Evolutionary conservation across 441 rosid genomes (phyloP), one percentile per base, ranked within the genome.

Genomic region (Bocquillonia castaneifolia): DNA sequence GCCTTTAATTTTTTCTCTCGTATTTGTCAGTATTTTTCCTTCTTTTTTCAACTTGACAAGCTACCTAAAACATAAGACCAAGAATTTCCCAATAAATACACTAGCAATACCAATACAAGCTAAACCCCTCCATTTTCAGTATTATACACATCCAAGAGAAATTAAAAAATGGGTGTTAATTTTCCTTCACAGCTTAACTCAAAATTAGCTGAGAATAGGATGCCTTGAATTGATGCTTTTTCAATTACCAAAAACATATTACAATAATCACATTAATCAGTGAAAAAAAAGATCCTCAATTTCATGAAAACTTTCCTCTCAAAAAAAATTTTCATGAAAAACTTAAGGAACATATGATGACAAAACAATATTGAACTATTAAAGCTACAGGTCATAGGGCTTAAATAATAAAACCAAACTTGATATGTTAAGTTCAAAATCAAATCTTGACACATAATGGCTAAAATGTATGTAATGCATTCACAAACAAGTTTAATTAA

Each of bases 291-390:
- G 13, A 23, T 22, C n/a, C 18, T 3, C 54, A 44, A 45, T 6
- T 44, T 17, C 54, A 28, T 61, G 36, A 26, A 62, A 62, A 58
- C n/a, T n/a, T n/a, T n/a, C n/a, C n/a, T n/a, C n/a, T n/a, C n/a
- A n/a, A n/a, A n/a, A n/a, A n/a, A n/a, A n/a, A n/a, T n/a, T n/a
- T n/a, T n/a, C n/a, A n/a, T n/a, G n/a, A n/a, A n/a, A n/a, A n/a
- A 42, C 13, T 0, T 40, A 23, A 2, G 29, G 26, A 34, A 65
- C 22, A 55, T 54, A 40, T 67, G 60, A 34, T 32, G 15, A 66
- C 28, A 53, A 17, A n/a, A n/a, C n/a, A n/a, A n/a, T n/a, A n/a
- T n/a, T n/a, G 10, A 22, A 34, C 12, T n/a, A 28, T 8, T 20
- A 61, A 29, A 42, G 5, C 63, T 29, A 62, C 13, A 28, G 15